Percentiles rank a stretch among this genome's conserved stretches.
These are phyloP conservation scores for Tolypocladium album DNA, from an alignment of 2,329 filamentous ascomycete genomes.

Conservation along the genomic window DNA sequence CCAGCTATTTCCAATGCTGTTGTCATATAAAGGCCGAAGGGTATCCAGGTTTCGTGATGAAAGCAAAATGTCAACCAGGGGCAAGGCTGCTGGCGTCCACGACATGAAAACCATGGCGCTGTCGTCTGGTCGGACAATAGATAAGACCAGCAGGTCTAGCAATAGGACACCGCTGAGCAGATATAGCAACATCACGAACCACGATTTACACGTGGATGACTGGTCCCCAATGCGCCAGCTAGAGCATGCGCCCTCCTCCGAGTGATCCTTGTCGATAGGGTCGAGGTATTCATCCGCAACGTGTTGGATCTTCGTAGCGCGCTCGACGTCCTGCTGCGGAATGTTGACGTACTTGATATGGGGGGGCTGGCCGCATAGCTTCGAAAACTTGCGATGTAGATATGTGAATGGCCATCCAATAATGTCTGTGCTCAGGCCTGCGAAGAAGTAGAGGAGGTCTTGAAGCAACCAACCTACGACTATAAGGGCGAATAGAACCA, in stretches of 20 bases:
- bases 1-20: constrained; percentile 11
- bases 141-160: constrained; percentile 10
- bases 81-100: constrained; percentile 20
- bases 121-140: constrained; percentile 15
- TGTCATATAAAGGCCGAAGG: constrained; percentile 10
- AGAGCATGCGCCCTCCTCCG: too few relatives aligned
- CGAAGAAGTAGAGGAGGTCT: constrained; percentile 8
- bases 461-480: constrained; percentile 15
- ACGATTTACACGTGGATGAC: too few relatives aligned
- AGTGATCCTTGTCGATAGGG: too few relatives aligned
- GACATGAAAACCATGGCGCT: constrained; percentile 22
- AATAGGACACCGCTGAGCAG: constrained; percentile 6
- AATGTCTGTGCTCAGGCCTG: constrained; percentile 13
- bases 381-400: neutral
- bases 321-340: constrained; percentile 14
- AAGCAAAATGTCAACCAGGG: constrained; percentile 20
- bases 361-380: neutral
- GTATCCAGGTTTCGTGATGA: constrained; percentile 14
- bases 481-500: constrained; percentile 8
- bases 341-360: constrained; percentile 9
- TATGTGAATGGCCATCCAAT: constrained; percentile 12
- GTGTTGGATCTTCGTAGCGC: neutral
- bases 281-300: constrained; percentile 3
- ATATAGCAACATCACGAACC: constrained; percentile 1
- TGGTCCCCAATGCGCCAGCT: too few relatives aligned